Evolutionary conservation across 2,329 filamentous ascomycete species (phyloP).

Genomic region (Alternaria triticimaculans): DNA sequence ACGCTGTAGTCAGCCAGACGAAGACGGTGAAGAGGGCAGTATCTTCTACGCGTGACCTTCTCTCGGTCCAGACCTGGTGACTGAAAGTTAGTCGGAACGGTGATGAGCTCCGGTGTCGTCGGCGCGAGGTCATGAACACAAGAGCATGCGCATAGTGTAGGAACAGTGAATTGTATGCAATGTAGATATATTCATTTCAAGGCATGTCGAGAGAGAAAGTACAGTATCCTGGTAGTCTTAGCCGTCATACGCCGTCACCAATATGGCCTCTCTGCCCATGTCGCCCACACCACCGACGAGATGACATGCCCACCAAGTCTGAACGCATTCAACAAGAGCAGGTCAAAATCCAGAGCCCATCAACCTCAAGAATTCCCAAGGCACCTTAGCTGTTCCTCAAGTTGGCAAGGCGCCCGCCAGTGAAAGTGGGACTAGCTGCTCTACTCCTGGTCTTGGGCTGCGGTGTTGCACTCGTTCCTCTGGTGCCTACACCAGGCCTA

Average conservation of each 20-base stretch:
- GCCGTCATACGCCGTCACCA: background rate
- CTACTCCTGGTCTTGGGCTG: constrained; percentile 35
- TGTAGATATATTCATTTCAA: background rate
- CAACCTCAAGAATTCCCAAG: background rate
- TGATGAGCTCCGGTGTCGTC: background rate
- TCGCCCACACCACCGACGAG: background rate
- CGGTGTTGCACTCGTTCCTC: constrained; percentile 38
- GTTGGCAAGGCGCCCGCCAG: constrained; percentile 28
- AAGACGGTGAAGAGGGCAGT: background rate
- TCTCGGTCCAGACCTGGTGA: background rate
- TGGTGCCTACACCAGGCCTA: constrained; percentile 34
- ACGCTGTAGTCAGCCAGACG: background rate
- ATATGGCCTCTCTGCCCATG: background rate
- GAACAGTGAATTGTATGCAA: background rate
- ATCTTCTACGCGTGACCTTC: background rate
- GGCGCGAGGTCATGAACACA: background rate
- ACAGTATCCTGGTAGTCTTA: background rate
- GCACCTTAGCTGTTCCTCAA: constrained; percentile 25
- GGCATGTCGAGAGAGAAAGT: background rate
- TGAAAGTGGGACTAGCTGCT: constrained; percentile 35
- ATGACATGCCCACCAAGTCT: background rate
- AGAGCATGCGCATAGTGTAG: background rate
- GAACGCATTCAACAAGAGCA: background rate
- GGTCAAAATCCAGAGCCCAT: background rate
- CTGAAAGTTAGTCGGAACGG: background rate